Percentiles rank a stretch among this genome's conserved stretches.
These are phyloP conservation scores for Mycena vitilis DNA, from an alignment of 768 basidiomycete genomes.

Conservation along the genomic window DNA sequence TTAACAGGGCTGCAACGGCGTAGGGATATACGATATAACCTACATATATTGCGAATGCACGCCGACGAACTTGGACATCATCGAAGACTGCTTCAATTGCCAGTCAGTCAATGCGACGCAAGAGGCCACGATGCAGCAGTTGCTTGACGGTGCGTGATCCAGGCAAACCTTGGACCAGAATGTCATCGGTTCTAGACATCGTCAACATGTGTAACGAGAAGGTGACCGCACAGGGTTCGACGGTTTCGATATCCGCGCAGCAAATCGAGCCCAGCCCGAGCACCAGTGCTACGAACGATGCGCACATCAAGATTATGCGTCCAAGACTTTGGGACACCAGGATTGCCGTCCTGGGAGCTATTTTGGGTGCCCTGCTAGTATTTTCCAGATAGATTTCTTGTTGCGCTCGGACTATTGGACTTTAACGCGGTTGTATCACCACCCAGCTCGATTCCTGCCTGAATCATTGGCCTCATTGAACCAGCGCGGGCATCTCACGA, in stretches of 20 bases:
- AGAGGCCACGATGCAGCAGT: slow-evolving; percentile 23
- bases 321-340: neutral
- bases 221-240: slow-evolving; percentile 23
- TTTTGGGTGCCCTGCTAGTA: neutral
- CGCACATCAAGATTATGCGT: neutral
- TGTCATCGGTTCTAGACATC: slow-evolving; percentile 9
- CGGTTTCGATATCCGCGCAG: slow-evolving; percentile 17
- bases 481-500: too few species aligned
- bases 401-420: neutral
- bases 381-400: slow-evolving; percentile 3
- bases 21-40: slow-evolving; percentile 34
- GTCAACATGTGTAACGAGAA: slow-evolving; percentile 31
- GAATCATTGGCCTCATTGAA: too few species aligned
- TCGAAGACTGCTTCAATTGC: slow-evolving; percentile 34
- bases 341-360: neutral
- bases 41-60: slow-evolving; percentile 37
- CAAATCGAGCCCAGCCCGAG: slow-evolving; percentile 29
- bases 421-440: slow-evolving; percentile 7
- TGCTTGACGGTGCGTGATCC: slow-evolving; percentile 32
- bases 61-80: slow-evolving; percentile 29
- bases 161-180: neutral
- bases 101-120: slow-evolving; percentile 34
- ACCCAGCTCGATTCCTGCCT: neutral
- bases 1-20: slow-evolving; percentile 27
- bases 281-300: slow-evolving; percentile 2